Evolutionary conservation across 768 basidiomycete genomes (phyloP).

Genomic region (Kwoniella newhampshirensis): DNA sequence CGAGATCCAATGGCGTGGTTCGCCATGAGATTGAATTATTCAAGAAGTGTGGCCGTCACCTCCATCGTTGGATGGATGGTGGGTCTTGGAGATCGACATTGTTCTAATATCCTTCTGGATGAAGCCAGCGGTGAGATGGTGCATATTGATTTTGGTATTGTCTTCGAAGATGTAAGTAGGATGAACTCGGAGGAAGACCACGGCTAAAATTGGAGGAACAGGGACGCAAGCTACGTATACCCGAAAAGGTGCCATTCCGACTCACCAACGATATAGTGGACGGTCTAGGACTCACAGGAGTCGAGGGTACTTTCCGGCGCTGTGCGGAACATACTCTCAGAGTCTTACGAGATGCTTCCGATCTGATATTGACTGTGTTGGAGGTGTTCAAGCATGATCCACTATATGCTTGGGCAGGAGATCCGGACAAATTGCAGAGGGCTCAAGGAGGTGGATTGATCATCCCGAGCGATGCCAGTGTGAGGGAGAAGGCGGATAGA

Average conservation of each 20-base stretch:
- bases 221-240: conserved; percentile 75
- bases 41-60: conserved; percentile 86
- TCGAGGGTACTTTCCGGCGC: conserved; percentile 89
- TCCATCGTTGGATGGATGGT: conserved; percentile 91
- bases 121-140: conserved; percentile 78
- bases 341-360: conserved; percentile 79
- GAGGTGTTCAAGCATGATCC: conserved; percentile 98
- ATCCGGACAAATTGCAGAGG: conserved; percentile 45
- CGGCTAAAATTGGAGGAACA: conserved; percentile 48
- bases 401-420: conserved; percentile 78
- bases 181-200: not conserved
- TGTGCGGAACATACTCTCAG: conserved; percentile 93
- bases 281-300: conserved; percentile 84
- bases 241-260: conserved; percentile 91
- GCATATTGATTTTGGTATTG: conserved; percentile 94
- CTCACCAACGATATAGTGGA: conserved; percentile 92
- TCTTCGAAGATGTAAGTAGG: conserved; percentile 79
- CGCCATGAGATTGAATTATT: conserved; percentile 80
- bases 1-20: conserved; percentile 90
- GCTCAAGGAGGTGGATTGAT: conserved; percentile 50
- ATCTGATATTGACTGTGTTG: conserved; percentile 87
- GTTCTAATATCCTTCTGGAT: conserved; percentile 88
- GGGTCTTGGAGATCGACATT: conserved; percentile 89
- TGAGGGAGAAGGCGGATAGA: conserved; percentile 84
- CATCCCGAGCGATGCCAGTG: conserved; percentile 57